phyloP scores from a whole-genome alignment of 1,284 basidiomycete genomes.

The Agroathelia rolfsii region DNA sequence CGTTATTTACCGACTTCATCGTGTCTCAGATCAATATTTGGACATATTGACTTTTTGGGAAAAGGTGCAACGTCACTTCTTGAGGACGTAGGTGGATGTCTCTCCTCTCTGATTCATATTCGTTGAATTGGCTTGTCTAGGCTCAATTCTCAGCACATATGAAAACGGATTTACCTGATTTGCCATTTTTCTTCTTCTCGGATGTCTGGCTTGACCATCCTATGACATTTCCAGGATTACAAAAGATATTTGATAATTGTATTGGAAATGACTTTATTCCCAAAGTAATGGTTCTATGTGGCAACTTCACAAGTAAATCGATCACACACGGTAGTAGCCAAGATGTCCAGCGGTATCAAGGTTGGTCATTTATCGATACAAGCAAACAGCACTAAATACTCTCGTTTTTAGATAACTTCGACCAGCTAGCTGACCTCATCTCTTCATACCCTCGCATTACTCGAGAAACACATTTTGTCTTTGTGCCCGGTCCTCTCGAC shows the following conservation, averaged over 20 bases:
- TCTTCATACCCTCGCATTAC: slow-evolving; percentile 70
- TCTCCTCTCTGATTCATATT: slow-evolving; percentile 4
- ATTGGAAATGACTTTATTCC: slow-evolving; percentile 81
- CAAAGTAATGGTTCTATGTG: slow-evolving; percentile 85
- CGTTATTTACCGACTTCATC: slow-evolving; percentile 6
- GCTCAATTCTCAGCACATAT: slow-evolving; percentile 51
- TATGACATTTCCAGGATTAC: slow-evolving; percentile 70
- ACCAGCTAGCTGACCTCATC: slow-evolving; percentile 78
- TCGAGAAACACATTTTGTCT: slow-evolving; percentile 78
- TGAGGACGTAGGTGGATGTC: slow-evolving; percentile 70
- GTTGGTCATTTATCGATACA: slow-evolving; percentile 27
- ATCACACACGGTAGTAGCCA: slow-evolving; percentile 70
- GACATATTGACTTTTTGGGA: slow-evolving; percentile 92
- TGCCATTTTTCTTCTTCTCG: slow-evolving; percentile 92
- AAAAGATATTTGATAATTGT: slow-evolving; percentile 86
- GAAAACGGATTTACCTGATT: slow-evolving; percentile 57
- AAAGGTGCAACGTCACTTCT: slow-evolving; percentile 82
- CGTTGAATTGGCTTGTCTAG: slow-evolving; percentile 25
- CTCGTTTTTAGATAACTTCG: slow-evolving; percentile 63
- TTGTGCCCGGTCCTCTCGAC: slow-evolving; percentile 92
- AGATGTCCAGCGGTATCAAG: slow-evolving; percentile 78
- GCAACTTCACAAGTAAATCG: slow-evolving; percentile 84
- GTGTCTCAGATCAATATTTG: slow-evolving; percentile 67
- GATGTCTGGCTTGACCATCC: slow-evolving; percentile 94
- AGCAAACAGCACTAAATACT: slow-evolving; percentile 6